Base-by-base conservation (phyloP, 2,329 filamentous ascomycete species). In the Leptographium lundbergii region DNA sequence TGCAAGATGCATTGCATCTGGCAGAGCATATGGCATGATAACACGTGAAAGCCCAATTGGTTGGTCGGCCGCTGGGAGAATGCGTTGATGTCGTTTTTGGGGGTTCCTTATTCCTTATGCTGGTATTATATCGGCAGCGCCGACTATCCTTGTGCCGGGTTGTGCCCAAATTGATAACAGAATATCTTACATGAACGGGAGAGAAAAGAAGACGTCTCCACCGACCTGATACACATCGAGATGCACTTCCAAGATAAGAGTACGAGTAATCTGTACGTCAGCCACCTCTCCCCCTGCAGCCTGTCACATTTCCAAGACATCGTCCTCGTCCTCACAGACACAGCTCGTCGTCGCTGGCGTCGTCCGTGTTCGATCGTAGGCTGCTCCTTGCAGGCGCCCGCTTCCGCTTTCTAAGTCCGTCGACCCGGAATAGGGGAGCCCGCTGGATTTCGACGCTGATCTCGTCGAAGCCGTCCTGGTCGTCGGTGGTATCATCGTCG, bases 271-370 rank as follows among this genome's bases (percentile, higher is more conserved):
- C n/a, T n/a, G n/a, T n/a, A 45, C 42, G 42, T 45, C 42, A 45
- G 42, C 42, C 19, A 17, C 19, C 19, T 45, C 6, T n/a, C 42
- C 42, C 42, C 42, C 42, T 45, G 42, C 42, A 45, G 39, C 39
- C 39, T 42, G 14, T 42, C 39, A 2, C 3, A 42, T 42, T 17
- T 42, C 17, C 13, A 42, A 17, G 39, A 13, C 27, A 6, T 19
- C 6, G 39, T 42, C 14, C 54, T 32, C 42, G n/a, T 27, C 9
- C n/a, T 63, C 54, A 65, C 42, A 63, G 52, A 51, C 63, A 60
- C 36, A 65, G 57, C 56, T 65, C 64, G 57, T 65, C 64, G 34
- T 64, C 64, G 54, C 62, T 63, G 25, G 29, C 51, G 27, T 27
- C 22, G 54, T 47, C 53, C 22, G 54, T 47, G 48, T 22, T 22